Evolutionary conservation across 176 grass and related monocot genomes (phyloP), one percentile per base, ranked within the genome.

Genomic region (Panicum miliaceum): DNA sequence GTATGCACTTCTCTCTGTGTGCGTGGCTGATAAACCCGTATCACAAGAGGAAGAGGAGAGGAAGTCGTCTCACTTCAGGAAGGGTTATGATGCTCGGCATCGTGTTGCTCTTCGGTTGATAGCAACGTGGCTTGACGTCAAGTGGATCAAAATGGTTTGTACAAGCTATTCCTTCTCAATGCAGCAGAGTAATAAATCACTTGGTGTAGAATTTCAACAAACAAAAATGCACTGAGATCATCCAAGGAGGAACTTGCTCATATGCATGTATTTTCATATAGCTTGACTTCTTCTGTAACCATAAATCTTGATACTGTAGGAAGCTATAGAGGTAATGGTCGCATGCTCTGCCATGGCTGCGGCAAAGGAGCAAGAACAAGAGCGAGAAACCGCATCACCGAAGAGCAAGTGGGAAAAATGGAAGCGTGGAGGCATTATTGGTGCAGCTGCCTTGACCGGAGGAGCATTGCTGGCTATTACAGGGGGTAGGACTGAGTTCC

Each of bases 291-390:
- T 11, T 34, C 41, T 76, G 11, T 77, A 64, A 82, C 66, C 56
- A 43, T 63, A 4, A 54, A 60, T 67, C 71, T 37, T 85, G 38
- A 7, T 43, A 56, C 60, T 90, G 83, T 80, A 95, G 95, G 95
- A 95, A 89, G 90, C 95, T 26, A 95, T 93, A 2, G 92, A 98
- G 76, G 87, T 98, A 80, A 95, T 95, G 88, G 92, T 98, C 2
- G 95, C 95, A 47, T 95, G 87, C 90, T 94, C 95, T 75, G 92
- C 95, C 77, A 98, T 98, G 95, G 95, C 95, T 57, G 95, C 90
- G 62, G 92, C 87, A 29, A 95, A 98, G 84, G 92, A 91, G 37
- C 84, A 89, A 82, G 86, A 90, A 67, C 87, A 98, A 74, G 89
- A 87, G 54, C 82, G 70, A 59, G 92, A 82, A 86, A 90, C 59